Base-by-base conservation (phyloP, 1,284 basidiomycete genomes). In the Melampsora larici-populina region DNA sequence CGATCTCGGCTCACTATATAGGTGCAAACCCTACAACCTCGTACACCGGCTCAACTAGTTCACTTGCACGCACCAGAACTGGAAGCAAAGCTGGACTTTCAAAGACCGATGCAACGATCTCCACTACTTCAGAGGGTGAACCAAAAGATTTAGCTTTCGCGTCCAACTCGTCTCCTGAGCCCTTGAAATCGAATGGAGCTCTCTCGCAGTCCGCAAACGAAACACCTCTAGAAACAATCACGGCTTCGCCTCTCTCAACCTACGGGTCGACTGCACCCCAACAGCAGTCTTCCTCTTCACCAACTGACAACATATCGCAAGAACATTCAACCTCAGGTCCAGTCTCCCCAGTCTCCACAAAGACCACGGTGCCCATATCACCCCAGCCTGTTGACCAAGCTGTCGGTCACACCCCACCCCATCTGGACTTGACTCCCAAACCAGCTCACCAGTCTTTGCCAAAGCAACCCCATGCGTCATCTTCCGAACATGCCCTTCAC, bases 1-100 rank as follows among this genome's bases (percentile, higher is more conserved):
- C 82, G 9, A 83, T 83, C 74, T 78, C 81, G 3, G 73, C 78
- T 43, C 79, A 81, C 63, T 80, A 79, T 51, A 64, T 81, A 51
- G 80, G 75, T 18, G 62, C 46, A 46, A 64, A 64, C 66, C 60
- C 74, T 26, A 55, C 55, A 33, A 46, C 74, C 17, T 46, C 74
- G 18, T 31, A 43, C 18, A 69, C 36, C 26, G 36, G 49, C 55
- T 62, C 66, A 13, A 24, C 55, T 21, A 65, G 49, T 13, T 48
- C 55, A 7, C 24, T 24, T 31, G 51, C 31, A 13, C 66, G 65
- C 26, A 36, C 74, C 17, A 43, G 66, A 46, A 60, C 74, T 48
- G 58, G 36, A 17, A 76, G 74, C 55, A 76, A 76, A 63, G 36
- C 55, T 58, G 55, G 55, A 29, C n/a, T 58, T 13, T 58, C 66